Percentiles rank a stretch among this genome's conserved stretches.
Conservation (phyloP, 805 yeast species). For the Candida morakotiae region DNA sequence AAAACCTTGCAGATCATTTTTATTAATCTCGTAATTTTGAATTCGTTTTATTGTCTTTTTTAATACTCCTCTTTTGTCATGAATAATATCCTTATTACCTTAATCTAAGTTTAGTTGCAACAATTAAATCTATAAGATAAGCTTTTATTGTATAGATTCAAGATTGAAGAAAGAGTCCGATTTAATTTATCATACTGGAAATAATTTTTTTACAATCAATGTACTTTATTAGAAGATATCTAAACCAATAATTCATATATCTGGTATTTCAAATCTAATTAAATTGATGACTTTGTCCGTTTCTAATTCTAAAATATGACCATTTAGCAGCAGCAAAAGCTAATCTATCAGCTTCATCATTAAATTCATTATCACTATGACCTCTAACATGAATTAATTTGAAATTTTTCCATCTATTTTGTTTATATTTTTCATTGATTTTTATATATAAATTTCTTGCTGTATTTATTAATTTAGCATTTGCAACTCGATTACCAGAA, state of each 20-base stretch:
- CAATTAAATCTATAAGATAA: too few species aligned
- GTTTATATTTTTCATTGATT: background rate
- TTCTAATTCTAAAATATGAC: background rate
- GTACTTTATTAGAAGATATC: too few species aligned
- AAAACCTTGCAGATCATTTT: background rate
- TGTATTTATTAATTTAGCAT: background rate
- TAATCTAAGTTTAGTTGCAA: too few species aligned
- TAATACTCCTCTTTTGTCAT: too few species aligned
- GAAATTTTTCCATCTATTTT: background rate
- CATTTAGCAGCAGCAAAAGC: background rate
- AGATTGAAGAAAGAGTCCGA: too few species aligned
- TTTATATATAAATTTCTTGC: background rate
- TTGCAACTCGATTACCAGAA: background rate
- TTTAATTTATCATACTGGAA: too few species aligned
- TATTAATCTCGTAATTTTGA: background rate
- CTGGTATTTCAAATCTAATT: too few species aligned
- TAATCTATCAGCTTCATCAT: background rate
- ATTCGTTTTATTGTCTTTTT: too few species aligned
- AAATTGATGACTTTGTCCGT: background rate
- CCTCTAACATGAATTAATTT: conserved; percentile 1
- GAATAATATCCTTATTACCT: too few species aligned
- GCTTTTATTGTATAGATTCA: too few species aligned
- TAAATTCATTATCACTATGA: background rate
- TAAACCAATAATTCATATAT: too few species aligned
- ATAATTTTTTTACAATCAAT: too few species aligned